Evolutionary conservation across 768 basidiomycete species (phyloP).

Genomic region (Rhizopogon sp.): DNA sequence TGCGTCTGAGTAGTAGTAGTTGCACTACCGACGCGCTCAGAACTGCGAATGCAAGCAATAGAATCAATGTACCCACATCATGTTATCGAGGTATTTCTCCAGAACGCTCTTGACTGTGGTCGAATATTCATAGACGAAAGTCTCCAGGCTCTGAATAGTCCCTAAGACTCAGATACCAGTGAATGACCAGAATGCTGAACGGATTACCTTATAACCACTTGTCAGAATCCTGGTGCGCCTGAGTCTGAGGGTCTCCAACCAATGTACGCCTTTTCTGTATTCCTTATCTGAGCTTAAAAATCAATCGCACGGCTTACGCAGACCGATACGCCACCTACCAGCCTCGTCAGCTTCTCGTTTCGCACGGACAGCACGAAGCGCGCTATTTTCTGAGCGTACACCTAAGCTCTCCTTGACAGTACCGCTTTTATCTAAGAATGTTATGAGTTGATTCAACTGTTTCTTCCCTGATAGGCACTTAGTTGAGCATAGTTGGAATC

Average conservation of each 20-base stretch:
- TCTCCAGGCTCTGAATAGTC: conserved; percentile 63
- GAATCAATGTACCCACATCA: conserved; percentile 47
- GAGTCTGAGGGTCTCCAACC: conserved; percentile 86
- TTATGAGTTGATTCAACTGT: conserved; percentile 82
- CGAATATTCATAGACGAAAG: conserved; percentile 71
- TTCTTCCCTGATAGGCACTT: conserved; percentile 57
- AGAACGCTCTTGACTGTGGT: conserved; percentile 57
- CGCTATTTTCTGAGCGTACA: conserved; percentile 53
- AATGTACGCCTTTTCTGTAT: conserved; percentile 84
- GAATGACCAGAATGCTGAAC: neutral
- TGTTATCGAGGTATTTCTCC: conserved; percentile 73
- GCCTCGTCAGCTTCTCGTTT: conserved; percentile 92
- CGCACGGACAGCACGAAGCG: conserved; percentile 71
- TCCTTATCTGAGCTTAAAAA: conserved; percentile 61
- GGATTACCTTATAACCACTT: conserved; percentile 68
- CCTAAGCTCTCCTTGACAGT: conserved; percentile 56
- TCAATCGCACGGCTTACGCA: neutral
- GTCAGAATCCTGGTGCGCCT: conserved; percentile 78
- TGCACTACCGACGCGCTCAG: conserved; percentile 46
- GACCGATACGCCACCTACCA: conserved; percentile 39
- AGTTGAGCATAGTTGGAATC: neutral
- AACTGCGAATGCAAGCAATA: neutral
- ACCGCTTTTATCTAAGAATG: conserved; percentile 75
- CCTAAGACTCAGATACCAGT: conserved; percentile 3
- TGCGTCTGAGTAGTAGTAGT: conserved; percentile 74